These are phyloP conservation scores for Neostapfia colusana DNA, from an alignment of 176 grass and related monocot genomes.

Conservation along the genomic window DNA sequence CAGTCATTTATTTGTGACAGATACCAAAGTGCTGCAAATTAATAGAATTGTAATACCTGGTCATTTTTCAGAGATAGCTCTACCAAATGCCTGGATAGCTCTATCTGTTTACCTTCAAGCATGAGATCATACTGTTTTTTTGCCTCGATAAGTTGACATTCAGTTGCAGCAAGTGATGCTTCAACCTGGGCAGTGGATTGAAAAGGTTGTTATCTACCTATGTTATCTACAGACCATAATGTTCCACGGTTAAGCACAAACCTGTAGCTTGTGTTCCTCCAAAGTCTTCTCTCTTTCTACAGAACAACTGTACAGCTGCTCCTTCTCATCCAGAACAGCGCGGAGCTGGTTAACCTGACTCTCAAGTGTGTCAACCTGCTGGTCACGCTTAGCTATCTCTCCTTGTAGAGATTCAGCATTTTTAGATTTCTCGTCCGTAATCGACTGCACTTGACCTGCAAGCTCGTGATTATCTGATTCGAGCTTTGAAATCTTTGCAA, in stretches of 20 bases:
- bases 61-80: constrained; percentile 91
- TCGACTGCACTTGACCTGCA: constrained; percentile 52
- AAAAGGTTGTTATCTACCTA: constrained; percentile 22
- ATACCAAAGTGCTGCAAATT: constrained; percentile 14
- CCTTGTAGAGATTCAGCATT: constrained; percentile 57
- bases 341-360: constrained; percentile 66
- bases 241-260: constrained; percentile 37
- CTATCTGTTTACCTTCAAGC: constrained; percentile 90
- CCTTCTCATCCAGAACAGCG: constrained; percentile 67
- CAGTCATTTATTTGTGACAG: constrained; percentile 22
- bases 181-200: constrained; percentile 54
- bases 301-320: constrained; percentile 61
- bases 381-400: constrained; percentile 71
- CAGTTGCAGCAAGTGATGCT: constrained; percentile 58
- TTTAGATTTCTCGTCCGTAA: constrained; percentile 65
- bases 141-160: constrained; percentile 73
- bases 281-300: constrained; percentile 72
- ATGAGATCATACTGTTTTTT: constrained; percentile 84
- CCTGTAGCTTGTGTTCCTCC: constrained; percentile 78
- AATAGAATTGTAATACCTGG: constrained; percentile 58
- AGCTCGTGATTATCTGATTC: constrained; percentile 74
- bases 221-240: constrained; percentile 32
- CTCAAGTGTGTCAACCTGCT: constrained; percentile 63
- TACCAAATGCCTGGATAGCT: constrained; percentile 92
- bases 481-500: constrained; percentile 66